A percentile compares a stretch with the other conserved stretches of the same genome.
These are phyloP conservation scores for Alopecurus myosuroides DNA, from an alignment of 176 grass and related monocot species.

Conservation along the genomic window DNA sequence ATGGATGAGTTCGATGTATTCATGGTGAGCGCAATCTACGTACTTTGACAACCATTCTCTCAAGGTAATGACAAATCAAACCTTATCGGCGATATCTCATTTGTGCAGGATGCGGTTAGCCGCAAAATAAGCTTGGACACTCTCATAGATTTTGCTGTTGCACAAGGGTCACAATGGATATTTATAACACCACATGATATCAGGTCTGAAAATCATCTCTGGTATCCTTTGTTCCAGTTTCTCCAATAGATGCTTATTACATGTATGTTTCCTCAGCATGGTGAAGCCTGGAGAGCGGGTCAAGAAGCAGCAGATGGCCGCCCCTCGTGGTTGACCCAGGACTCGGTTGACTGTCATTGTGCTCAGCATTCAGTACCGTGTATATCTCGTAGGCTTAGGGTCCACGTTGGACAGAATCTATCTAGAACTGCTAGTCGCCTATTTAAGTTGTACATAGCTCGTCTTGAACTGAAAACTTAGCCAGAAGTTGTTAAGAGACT, in stretches of 20 bases:
- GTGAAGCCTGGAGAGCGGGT: constrained; percentile 77
- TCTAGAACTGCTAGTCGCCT: background rate
- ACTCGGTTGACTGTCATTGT: constrained; percentile 31
- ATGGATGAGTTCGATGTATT: constrained; percentile 99
- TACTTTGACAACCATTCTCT: background rate
- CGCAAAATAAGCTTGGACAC: constrained; percentile 97
- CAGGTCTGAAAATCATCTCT: constrained; percentile 46
- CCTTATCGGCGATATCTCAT: constrained; percentile 10
- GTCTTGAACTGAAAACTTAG: background rate
- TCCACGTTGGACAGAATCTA: background rate
- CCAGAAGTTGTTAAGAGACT: background rate
- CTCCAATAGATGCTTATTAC: background rate
- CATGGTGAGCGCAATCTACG: constrained; percentile 54
- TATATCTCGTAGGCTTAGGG: background rate
- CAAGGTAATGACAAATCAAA: background rate
- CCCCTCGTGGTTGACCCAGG: constrained; percentile 52
- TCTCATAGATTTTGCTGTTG: constrained; percentile 74
- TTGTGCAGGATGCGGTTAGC: constrained; percentile 83
- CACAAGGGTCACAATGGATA: constrained; percentile 89
- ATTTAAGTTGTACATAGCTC: constrained; percentile 11
- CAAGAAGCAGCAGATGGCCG: constrained; percentile 94
- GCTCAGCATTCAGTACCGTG: background rate
- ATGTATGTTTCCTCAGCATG: constrained; percentile 50
- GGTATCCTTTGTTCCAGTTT: background rate
- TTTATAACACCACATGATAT: constrained; percentile 96